phyloP scores from a whole-genome alignment of 139 green algal species.

The Diplosphaera chodatii region DNA sequence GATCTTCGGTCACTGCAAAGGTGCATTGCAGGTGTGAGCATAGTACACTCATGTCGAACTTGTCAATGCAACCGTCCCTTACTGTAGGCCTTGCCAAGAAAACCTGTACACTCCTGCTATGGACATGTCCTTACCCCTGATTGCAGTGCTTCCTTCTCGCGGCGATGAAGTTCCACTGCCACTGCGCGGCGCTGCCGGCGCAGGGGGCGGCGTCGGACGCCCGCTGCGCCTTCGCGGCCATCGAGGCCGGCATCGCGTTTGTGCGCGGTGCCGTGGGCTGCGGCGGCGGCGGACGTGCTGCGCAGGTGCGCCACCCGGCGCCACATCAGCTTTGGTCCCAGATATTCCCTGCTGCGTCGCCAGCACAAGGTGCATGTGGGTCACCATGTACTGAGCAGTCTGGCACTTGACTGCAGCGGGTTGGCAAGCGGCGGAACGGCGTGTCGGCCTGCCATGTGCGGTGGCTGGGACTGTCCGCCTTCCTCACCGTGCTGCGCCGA shows the following conservation, averaged over 20 bases:
- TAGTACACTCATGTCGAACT: too few species aligned
- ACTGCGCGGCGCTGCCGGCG: slow-evolving; percentile 33
- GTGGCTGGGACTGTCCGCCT: slow-evolving; percentile 67
- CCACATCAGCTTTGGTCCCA: too few species aligned
- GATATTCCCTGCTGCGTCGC: too few species aligned
- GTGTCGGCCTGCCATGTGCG: slow-evolving; percentile 20
- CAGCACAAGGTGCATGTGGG: not conserved
- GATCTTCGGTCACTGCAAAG: too few species aligned
- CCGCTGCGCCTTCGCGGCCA: not conserved
- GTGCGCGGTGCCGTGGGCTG: slow-evolving; percentile 14
- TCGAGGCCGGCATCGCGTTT: not conserved
- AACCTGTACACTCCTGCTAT: too few species aligned
- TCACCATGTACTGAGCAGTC: not conserved
- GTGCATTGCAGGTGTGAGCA: too few species aligned
- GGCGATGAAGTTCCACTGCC: slow-evolving; percentile 80
- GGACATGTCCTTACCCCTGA: not conserved
- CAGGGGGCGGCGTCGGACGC: slow-evolving; percentile 3
- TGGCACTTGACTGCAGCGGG: not conserved
- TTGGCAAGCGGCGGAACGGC: not conserved
- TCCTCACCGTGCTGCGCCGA: slow-evolving; percentile 41
- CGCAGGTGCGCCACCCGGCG: too few species aligned
- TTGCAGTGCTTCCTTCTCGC: slow-evolving; percentile 68
- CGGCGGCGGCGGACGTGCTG: not conserved
- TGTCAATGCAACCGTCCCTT: too few species aligned
- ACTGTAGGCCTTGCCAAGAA: too few species aligned